Evolutionary conservation across 129 eudicot species (phyloP).

Genomic region (Centrapalus pauciflorus): DNA sequence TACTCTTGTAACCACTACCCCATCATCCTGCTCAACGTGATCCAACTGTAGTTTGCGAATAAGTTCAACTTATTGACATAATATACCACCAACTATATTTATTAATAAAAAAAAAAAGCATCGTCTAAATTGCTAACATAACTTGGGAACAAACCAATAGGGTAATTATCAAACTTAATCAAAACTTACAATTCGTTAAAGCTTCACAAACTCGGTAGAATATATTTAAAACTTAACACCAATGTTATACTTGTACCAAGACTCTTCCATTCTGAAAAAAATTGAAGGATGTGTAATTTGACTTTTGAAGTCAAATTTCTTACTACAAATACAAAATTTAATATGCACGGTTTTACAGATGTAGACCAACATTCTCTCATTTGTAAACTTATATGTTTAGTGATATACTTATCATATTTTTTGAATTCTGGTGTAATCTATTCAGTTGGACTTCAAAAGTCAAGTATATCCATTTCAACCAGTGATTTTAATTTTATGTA

Average conservation of each 20-base stretch:
- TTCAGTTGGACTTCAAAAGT: background rate
- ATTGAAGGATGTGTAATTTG: background rate
- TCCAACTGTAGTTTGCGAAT: slow-evolving; percentile 4
- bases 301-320: slow-evolving; percentile 10
- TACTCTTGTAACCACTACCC: slow-evolving; percentile 42
- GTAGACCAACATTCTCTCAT: background rate
- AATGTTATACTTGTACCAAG: background rate
- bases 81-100: background rate
- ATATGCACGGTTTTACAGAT: background rate
- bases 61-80: background rate
- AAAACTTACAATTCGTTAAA: background rate
- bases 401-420: background rate
- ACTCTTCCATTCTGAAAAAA: background rate
- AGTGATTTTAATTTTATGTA: background rate
- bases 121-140: background rate
- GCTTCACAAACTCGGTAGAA: background rate
- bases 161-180: background rate
- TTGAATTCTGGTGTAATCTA: background rate
- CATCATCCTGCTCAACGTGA: slow-evolving; percentile 30
- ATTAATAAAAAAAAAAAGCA: background rate
- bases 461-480: background rate
- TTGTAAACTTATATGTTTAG: background rate
- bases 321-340: background rate
- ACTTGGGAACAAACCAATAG: background rate
- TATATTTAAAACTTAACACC: background rate